These are phyloP conservation scores for Aspergillus aculeatinus DNA, from an alignment of 2,329 filamentous ascomycete species.

Conservation along the genomic window DNA sequence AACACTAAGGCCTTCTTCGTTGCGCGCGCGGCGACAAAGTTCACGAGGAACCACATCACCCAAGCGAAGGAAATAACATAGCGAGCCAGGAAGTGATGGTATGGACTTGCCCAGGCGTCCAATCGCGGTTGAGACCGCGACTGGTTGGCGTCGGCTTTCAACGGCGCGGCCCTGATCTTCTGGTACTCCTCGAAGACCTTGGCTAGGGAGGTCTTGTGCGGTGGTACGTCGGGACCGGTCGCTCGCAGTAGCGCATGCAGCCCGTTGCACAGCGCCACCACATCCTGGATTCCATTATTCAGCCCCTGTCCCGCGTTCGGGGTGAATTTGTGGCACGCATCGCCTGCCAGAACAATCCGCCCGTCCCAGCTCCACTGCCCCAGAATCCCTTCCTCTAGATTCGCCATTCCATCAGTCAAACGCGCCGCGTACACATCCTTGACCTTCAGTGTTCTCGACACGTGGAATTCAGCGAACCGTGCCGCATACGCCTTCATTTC, in stretches of 20 bases:
- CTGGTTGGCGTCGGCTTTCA: not conserved
- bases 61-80: too few species aligned
- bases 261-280: constrained; percentile 18
- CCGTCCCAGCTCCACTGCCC: constrained; percentile 36
- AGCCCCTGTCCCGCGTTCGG: constrained; percentile 34
- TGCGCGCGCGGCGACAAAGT: too few species aligned
- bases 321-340: constrained; percentile 42
- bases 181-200: constrained; percentile 7
- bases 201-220: not conserved
- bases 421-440: constrained; percentile 28
- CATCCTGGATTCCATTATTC: constrained; percentile 39
- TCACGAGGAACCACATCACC: too few species aligned
- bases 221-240: not conserved
- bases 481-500: constrained; percentile 29
- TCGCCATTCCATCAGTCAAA: constrained; percentile 29
- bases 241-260: constrained; percentile 4
- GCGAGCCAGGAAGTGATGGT: too few species aligned
- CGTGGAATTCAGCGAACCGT: constrained; percentile 26
- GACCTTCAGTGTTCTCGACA: constrained; percentile 28
- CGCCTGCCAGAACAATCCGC: constrained; percentile 38
- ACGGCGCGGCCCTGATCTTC: not conserved
- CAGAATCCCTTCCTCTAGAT: constrained; percentile 41
- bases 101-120: too few species aligned
- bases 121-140: not conserved
- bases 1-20: too few species aligned